Conservation (phyloP, 345 rosid genomes). For the Rhodomyrtus tomentosa region DNA sequence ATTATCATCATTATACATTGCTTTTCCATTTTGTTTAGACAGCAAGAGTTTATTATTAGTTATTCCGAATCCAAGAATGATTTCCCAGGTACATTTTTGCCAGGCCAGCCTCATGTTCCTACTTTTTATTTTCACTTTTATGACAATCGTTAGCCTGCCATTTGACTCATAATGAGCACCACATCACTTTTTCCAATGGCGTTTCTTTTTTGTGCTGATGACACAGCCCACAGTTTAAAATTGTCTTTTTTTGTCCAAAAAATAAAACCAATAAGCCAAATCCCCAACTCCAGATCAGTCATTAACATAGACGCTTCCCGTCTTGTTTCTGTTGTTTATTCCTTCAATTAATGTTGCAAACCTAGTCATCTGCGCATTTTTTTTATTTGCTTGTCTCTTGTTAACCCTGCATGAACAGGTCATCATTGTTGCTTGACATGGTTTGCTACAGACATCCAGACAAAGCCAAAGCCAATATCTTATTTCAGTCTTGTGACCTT, state of each 20-base stretch:
- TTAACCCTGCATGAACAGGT: not conserved
- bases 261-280: not conserved
- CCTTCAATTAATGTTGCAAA: not conserved
- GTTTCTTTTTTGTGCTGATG: not conserved
- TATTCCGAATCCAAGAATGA: conserved; percentile 21
- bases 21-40: not conserved
- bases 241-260: no score
- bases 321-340: not conserved
- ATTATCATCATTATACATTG: not conserved
- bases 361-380: not conserved
- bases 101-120: not conserved
- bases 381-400: not conserved
- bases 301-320: not conserved
- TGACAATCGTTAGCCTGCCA: not conserved
- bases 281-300: not conserved
- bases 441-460: not conserved
- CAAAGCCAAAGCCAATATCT: not conserved
- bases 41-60: not conserved
- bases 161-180: not conserved
- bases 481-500: not conserved
- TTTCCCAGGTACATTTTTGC: not conserved
- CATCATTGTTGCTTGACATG: not conserved
- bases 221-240: not conserved
- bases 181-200: not conserved
- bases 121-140: not conserved